These are phyloP conservation scores for Tylopilus sp. DNA, from an alignment of 768 basidiomycete species.

Conservation along the genomic window DNA sequence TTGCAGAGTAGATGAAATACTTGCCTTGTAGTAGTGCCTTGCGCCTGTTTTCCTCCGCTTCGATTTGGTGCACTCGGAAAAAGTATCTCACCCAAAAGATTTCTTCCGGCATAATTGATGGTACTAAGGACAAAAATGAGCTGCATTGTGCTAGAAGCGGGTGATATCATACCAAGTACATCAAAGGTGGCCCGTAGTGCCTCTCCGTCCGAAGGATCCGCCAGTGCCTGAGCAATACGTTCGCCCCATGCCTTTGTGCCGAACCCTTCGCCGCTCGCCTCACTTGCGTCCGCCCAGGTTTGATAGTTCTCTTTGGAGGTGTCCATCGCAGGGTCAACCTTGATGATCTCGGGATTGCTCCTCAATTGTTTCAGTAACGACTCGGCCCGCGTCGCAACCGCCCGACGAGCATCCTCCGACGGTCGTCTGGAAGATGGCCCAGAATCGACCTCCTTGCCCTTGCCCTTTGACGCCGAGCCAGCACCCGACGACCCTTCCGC, in stretches of 20 bases:
- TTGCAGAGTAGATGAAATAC: slow-evolving; percentile 11
- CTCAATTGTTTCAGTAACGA: slow-evolving; percentile 69
- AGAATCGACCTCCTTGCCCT: slow-evolving; percentile 35
- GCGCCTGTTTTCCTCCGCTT: slow-evolving; percentile 72
- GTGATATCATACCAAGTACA: slow-evolving; percentile 50
- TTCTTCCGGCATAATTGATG: slow-evolving; percentile 56
- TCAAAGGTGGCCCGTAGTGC: slow-evolving; percentile 52
- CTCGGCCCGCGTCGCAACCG: slow-evolving; percentile 73
- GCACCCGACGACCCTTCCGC: slow-evolving; percentile 16
- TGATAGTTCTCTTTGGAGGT: slow-evolving; percentile 50
- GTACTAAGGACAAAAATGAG: slow-evolving; percentile 48
- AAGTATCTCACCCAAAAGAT: slow-evolving; percentile 89
- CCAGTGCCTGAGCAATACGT: slow-evolving; percentile 46
- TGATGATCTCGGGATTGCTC: slow-evolving; percentile 71
- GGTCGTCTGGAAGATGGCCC: slow-evolving; percentile 27
- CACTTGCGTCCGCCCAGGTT: slow-evolving; percentile 58
- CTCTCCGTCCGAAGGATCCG: slow-evolving; percentile 49
- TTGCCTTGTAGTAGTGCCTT: slow-evolving; percentile 73
- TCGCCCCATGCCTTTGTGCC: slow-evolving; percentile 49
- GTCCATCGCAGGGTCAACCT: slow-evolving; percentile 71
- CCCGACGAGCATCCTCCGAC: slow-evolving; percentile 43
- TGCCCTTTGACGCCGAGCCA: slow-evolving; percentile 26
- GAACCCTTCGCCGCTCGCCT: slow-evolving; percentile 53
- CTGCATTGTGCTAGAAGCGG: not conserved
- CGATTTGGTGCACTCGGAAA: slow-evolving; percentile 82